phyloP scores from a whole-genome alignment of 805 yeast genomes.

The Gaillardinia entomophila region DNA sequence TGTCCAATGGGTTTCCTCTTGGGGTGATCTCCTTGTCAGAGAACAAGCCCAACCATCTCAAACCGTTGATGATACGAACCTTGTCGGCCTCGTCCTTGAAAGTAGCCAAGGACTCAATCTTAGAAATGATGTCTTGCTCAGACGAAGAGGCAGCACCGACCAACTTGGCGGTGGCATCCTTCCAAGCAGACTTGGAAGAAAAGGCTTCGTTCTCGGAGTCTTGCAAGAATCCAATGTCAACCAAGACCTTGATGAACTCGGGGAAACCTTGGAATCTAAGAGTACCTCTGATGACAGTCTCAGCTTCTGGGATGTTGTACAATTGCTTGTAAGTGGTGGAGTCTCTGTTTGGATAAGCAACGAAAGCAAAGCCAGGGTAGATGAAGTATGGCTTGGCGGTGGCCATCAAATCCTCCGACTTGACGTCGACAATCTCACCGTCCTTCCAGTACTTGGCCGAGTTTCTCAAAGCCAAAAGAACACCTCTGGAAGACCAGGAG shows the following conservation, averaged over 20 bases:
- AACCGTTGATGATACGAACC: constrained; percentile 80
- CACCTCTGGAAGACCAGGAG: constrained; percentile 99
- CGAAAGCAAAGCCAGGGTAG: constrained; percentile 93
- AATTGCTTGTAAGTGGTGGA: constrained; percentile 90
- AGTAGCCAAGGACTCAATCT: constrained; percentile 70
- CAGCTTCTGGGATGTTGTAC: constrained; percentile 94
- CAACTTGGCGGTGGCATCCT: constrained; percentile 72
- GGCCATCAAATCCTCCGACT: constrained; percentile 90
- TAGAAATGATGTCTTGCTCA: constrained; percentile 68
- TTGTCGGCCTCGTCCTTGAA: constrained; percentile 80
- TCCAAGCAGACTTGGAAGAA: constrained; percentile 66
- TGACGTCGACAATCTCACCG: constrained; percentile 74
- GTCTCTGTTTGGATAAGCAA: constrained; percentile 97
- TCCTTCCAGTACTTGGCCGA: constrained; percentile 84
- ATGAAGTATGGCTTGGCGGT: constrained; percentile 92
- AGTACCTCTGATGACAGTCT: constrained; percentile 95
- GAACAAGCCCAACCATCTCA: constrained; percentile 92
- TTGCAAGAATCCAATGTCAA: constrained; percentile 86
- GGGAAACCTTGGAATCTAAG: constrained; percentile 98
- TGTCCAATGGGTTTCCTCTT: constrained; percentile 91
- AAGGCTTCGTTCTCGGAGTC: constrained; percentile 66
- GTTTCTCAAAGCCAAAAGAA: constrained; percentile 90
- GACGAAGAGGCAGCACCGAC: constrained; percentile 67
- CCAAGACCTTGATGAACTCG: constrained; percentile 91
- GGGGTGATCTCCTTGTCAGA: constrained; percentile 72